Conservation (phyloP, 2,329 filamentous ascomycete species). For the Chaetothyriales sp. region DNA sequence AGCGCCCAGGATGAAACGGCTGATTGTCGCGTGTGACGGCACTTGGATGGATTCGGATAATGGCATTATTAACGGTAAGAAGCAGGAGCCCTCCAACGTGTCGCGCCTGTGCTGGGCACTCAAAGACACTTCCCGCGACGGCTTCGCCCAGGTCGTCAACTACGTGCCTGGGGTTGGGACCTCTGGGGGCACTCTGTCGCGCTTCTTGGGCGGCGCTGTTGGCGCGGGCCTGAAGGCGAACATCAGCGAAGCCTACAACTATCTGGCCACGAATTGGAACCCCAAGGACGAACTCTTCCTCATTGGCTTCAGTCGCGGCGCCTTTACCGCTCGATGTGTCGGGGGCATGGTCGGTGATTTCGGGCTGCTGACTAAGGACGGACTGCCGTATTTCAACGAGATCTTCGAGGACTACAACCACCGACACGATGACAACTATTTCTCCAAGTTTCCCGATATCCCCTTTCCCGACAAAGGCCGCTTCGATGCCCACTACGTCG, state of each 20-base stretch:
- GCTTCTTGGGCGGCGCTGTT: constrained; percentile 14
- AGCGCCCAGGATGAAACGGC: constrained; percentile 19
- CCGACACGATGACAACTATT: constrained; percentile 17
- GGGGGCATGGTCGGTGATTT: constrained; percentile 24
- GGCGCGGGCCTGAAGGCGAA: constrained; percentile 18
- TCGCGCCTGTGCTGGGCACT: constrained; percentile 26
- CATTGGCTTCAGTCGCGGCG: constrained; percentile 26
- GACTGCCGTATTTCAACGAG: constrained; percentile 20
- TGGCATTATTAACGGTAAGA: constrained; percentile 17
- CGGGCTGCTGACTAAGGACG: constrained; percentile 22
- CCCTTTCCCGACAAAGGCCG: constrained; percentile 21
- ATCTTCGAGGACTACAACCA: constrained; percentile 24
- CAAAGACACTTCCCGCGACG: constrained; percentile 21
- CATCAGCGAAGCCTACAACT: constrained; percentile 20
- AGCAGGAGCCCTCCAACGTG: constrained; percentile 27
- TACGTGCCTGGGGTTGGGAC: constrained; percentile 31
- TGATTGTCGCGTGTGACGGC: constrained; percentile 26
- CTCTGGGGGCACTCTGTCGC: constrained; percentile 10
- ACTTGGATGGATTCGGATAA: constrained; percentile 25
- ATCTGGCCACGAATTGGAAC: constrained; percentile 24
- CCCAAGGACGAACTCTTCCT: constrained; percentile 26
- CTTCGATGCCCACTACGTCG: constrained; percentile 18
- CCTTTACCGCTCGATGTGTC: constrained; percentile 26
- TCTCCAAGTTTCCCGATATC: constrained; percentile 17
- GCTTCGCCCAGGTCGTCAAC: constrained; percentile 28